Evolutionary conservation across 208 protist species (phyloP).

Genomic region (Strigomonas culicis): DNA sequence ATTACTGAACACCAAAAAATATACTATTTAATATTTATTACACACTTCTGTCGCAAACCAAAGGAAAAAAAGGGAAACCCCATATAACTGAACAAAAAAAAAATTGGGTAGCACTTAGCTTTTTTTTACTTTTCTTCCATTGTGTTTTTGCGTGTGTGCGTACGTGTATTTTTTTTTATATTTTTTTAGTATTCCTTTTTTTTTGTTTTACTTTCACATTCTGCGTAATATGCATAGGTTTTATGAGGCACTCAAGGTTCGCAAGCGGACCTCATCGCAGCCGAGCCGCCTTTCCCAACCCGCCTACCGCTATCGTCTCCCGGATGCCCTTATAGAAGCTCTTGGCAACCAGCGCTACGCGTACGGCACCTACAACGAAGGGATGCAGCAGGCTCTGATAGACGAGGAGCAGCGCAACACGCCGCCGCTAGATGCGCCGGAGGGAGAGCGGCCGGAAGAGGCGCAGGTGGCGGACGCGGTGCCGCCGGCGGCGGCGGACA

Average conservation of each 20-base stretch:
- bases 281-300: conserved; percentile 20
- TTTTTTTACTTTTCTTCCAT: neutral
- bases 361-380: conserved; percentile 10
- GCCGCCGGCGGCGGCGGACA: conserved; percentile 16
- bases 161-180: conserved; percentile 13
- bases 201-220: conserved; percentile 20
- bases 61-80: conserved; percentile 4
- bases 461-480: neutral
- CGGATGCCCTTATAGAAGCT: conserved; percentile 22
- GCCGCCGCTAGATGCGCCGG: neutral
- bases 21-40: conserved; percentile 1
- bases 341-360: conserved; percentile 9
- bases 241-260: neutral
- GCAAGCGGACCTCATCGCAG: conserved; percentile 33
- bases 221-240: neutral
- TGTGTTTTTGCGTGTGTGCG: neutral
- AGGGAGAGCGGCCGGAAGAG: neutral
- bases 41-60: neutral
- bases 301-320: conserved; percentile 19
- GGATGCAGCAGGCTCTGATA: conserved; percentile 3
- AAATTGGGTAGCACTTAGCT: conserved; percentile 3
- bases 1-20: too few relatives aligned
- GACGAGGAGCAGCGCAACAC: neutral
- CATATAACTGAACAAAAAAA: conserved; percentile 12
- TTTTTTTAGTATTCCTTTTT: conserved; percentile 5